phyloP scores from a whole-genome alignment of 345 rosid species.

The Acer negundo region DNA sequence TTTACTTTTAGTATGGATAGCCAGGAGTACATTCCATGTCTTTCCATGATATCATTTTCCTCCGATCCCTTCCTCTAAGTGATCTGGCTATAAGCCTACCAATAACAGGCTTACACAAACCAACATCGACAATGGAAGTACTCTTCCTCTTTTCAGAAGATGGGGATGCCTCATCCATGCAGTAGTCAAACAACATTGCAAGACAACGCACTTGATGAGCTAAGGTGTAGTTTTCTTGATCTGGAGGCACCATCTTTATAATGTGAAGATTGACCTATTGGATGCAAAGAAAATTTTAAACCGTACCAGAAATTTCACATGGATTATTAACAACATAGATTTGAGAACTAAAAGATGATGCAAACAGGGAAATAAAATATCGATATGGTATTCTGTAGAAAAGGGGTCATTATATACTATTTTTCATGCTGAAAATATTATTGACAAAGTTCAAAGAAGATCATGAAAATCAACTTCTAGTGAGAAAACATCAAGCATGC shows the following conservation, averaged over 20 bases:
- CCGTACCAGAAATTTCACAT: not conserved
- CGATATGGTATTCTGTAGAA: not conserved
- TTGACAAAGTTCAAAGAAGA: not conserved
- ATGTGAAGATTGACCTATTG: constrained; percentile 79
- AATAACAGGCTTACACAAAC: constrained; percentile 74
- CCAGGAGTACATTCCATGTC: constrained; percentile 57
- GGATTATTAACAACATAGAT: not conserved
- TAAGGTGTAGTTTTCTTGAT: constrained; percentile 57
- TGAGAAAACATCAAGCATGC: not conserved
- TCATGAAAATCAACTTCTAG: not conserved
- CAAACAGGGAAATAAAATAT: not conserved
- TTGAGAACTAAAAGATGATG: not conserved
- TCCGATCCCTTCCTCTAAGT: constrained; percentile 83
- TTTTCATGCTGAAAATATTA: not conserved
- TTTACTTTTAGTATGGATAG: constrained; percentile 26
- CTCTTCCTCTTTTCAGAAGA: constrained; percentile 49
- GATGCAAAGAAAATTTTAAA: constrained; percentile 13
- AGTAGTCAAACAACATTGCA: constrained; percentile 85
- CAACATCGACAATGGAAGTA: constrained; percentile 68
- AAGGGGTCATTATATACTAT: not conserved
- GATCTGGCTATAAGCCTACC: constrained; percentile 82
- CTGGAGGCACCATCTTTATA: constrained; percentile 61
- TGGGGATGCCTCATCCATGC: constrained; percentile 58
- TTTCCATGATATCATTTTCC: constrained; percentile 94
- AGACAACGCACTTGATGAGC: constrained; percentile 77